Evolutionary conservation across 1,284 basidiomycete species (phyloP).

Genomic region (Puccinia brachypodii): DNA sequence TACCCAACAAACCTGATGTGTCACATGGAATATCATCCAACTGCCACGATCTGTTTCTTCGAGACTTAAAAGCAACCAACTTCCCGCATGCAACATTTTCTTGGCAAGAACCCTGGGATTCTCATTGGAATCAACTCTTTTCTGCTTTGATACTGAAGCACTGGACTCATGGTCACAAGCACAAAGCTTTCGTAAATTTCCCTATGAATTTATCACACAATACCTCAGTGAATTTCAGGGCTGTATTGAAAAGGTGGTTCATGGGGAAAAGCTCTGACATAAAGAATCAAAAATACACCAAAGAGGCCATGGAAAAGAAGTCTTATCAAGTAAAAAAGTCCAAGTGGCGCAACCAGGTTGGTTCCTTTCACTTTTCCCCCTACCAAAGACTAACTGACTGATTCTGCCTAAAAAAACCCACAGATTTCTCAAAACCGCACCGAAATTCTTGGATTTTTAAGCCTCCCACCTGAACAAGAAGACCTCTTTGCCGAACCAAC

Average conservation of each 20-base stretch:
- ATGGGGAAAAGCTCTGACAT: background rate
- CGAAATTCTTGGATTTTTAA: background rate
- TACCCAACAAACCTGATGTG: background rate
- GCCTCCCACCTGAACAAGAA: background rate
- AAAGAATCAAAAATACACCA: background rate
- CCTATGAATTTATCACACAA: background rate
- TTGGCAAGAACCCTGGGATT: background rate
- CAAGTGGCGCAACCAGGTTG: background rate
- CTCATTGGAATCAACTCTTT: background rate
- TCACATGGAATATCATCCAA: background rate
- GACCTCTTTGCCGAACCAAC: background rate
- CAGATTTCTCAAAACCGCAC: background rate
- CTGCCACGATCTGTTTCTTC: background rate
- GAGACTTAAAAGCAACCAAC: background rate
- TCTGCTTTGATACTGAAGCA: background rate
- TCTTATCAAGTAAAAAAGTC: background rate
- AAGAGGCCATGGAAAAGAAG: background rate
- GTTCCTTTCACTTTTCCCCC: background rate
- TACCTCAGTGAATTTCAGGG: background rate
- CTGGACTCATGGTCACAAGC: background rate
- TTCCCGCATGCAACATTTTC: background rate
- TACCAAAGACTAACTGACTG: background rate
- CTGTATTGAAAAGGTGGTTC: conserved; percentile 8
- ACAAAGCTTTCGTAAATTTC: background rate
- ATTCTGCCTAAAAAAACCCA: background rate